Evolutionary conservation across 2,329 filamentous ascomycete genomes (phyloP).

Genomic region (Hortaea werneckii): DNA sequence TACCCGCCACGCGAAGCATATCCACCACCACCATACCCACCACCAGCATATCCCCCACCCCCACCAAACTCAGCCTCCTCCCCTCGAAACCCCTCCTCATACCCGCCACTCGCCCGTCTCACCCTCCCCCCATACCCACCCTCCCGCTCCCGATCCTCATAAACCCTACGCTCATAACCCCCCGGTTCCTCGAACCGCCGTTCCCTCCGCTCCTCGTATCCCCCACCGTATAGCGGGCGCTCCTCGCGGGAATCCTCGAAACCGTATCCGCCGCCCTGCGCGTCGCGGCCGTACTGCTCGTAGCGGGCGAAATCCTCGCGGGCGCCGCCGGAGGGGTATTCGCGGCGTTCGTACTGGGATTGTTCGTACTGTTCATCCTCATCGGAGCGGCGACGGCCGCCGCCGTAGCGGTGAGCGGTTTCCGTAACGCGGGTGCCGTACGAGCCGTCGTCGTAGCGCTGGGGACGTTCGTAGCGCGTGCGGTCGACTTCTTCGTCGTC

Average conservation of each 20-base stretch:
- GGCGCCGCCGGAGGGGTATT: background rate
- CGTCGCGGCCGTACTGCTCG: background rate
- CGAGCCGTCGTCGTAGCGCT: background rate
- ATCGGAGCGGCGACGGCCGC: background rate
- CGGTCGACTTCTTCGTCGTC: background rate
- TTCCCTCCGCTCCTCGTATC: background rate
- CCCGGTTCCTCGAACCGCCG: background rate
- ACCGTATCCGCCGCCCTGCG: background rate
- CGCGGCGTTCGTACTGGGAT: background rate
- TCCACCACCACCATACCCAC: no score
- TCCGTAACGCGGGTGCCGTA: background rate
- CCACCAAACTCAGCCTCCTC: no score
- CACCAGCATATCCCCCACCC: no score
- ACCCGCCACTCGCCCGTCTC: no score
- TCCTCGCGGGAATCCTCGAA: background rate
- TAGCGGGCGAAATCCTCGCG: background rate
- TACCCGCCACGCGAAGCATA: no score
- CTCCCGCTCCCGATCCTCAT: no score
- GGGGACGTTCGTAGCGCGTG: no score
- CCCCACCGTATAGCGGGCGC: background rate
- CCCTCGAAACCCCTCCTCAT: no score
- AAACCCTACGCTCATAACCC: background rate
- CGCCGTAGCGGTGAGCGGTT: background rate
- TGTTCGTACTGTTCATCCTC: background rate
- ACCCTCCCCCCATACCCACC: no score